A percentile compares a stretch with the other conserved stretches of the same genome.
These are phyloP conservation scores for Vaccinium darrowii DNA, from an alignment of 148 eudicot genomes.

Conservation along the genomic window DNA sequence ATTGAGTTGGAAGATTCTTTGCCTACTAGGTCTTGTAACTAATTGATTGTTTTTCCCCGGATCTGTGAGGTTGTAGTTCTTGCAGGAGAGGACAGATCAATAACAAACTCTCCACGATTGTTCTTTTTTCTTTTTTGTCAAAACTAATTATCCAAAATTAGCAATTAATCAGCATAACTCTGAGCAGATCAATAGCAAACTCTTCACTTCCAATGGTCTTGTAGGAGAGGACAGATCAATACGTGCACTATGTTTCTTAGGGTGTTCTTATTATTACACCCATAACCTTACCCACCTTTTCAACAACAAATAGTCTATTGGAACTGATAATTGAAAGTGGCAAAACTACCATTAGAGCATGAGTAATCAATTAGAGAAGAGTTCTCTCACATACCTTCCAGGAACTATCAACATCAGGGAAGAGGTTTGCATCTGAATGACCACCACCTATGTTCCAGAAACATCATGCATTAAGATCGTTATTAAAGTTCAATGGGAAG, in stretches of 20 bases:
- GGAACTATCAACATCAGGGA: constrained; percentile 89
- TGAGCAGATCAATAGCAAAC: not conserved
- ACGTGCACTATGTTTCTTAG: not conserved
- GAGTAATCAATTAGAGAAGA: constrained; percentile 3
- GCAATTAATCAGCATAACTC: not conserved
- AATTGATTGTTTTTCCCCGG: not conserved
- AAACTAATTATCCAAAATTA: not conserved
- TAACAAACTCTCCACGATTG: too few relatives aligned
- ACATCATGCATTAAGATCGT: not conserved
- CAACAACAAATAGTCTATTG: not conserved
- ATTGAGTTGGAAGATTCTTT: not conserved
- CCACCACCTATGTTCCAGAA: constrained; percentile 48
- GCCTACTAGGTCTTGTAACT: not conserved
- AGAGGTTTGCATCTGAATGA: constrained; percentile 62
- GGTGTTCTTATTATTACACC: constrained; percentile 3
- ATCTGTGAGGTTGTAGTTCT: not conserved
- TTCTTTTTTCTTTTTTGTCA: not conserved
- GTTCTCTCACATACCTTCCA: constrained; percentile 72
- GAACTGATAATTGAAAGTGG: not conserved
- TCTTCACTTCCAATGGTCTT: not conserved
- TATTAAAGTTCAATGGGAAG: not conserved
- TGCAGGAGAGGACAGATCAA: not conserved
- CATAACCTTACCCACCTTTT: not conserved
- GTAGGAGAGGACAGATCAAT: constrained; percentile 1
- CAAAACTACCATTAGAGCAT: constrained; percentile 1